A percentile compares a stretch with the other conserved stretches of the same genome.
Conservation (phyloP, 257 asterid genomes). For the Osmanthus fragrans region DNA sequence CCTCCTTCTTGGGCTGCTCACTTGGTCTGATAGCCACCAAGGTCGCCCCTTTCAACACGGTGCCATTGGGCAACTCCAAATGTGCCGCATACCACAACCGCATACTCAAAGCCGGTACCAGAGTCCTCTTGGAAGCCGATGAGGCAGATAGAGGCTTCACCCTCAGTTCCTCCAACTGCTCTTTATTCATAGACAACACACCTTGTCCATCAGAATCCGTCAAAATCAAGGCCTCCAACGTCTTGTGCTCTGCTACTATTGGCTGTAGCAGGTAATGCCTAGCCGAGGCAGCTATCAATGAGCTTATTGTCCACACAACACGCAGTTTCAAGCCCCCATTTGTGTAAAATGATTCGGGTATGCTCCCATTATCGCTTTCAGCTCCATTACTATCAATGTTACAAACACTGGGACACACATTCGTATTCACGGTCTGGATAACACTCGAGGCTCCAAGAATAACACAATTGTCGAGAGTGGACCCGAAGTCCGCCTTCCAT, state of each 20-base stretch:
- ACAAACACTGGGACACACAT: too few species aligned
- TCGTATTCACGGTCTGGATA: too few species aligned
- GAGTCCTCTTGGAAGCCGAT: constrained; percentile 64
- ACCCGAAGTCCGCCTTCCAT: too few species aligned
- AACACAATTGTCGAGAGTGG: too few species aligned
- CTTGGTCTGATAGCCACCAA: constrained; percentile 74
- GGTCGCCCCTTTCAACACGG: constrained; percentile 69
- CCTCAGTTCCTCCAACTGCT: constrained; percentile 70
- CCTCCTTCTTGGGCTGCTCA: constrained; percentile 61
- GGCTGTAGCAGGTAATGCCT: constrained; percentile 74
- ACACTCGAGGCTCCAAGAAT: too few species aligned
- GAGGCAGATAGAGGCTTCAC: constrained; percentile 75
- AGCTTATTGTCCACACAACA: constrained; percentile 79
- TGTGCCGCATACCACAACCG: constrained; percentile 65
- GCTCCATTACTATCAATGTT: constrained; percentile 9
- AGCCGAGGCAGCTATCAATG: constrained; percentile 74
- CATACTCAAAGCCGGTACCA: constrained; percentile 68
- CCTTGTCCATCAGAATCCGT: constrained; percentile 74
- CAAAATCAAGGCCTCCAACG: constrained; percentile 54
- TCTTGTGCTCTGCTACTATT: constrained; percentile 61
- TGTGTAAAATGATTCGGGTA: constrained; percentile 67
- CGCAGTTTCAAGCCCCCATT: constrained; percentile 70
- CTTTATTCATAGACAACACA: constrained; percentile 63
- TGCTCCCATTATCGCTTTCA: constrained; percentile 53
- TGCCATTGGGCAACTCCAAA: constrained; percentile 62